Evolutionary conservation across 805 yeast species (phyloP).

Genomic region (Nakazawaea laoshanensis): DNA sequence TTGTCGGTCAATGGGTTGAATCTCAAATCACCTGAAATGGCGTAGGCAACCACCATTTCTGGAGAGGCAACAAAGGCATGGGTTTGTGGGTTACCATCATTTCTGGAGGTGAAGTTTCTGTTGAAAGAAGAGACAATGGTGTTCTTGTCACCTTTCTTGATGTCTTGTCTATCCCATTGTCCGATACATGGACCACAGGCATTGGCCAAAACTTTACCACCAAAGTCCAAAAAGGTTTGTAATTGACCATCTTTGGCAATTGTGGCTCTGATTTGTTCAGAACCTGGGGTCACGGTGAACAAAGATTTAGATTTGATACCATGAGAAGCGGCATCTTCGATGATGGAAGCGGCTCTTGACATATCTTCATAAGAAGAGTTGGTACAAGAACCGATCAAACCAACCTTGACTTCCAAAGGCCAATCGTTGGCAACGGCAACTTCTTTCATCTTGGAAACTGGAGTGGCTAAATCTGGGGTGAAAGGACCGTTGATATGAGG

Average conservation of each 20-base stretch:
- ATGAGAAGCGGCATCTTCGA: constrained; percentile 75
- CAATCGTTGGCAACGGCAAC: constrained; percentile 68
- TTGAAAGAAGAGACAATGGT: constrained; percentile 95
- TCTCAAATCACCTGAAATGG: constrained; percentile 85
- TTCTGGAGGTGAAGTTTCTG: constrained; percentile 96
- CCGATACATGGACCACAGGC: constrained; percentile 99
- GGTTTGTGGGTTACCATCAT: constrained; percentile 96
- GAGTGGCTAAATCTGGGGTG: constrained; percentile 96
- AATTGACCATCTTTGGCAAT: constrained; percentile 91
- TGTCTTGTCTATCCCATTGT: constrained; percentile 94
- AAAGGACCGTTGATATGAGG: constrained; percentile 97
- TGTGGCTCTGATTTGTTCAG: constrained; percentile 96
- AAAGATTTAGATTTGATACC: constrained; percentile 89
- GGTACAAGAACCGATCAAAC: constrained; percentile 96
- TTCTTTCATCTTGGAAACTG: constrained; percentile 72
- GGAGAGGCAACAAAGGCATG: constrained; percentile 99
- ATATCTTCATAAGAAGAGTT: constrained; percentile 98
- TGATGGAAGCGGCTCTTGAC: constrained; percentile 91
- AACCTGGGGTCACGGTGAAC: constrained; percentile 95
- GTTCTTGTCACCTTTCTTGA: constrained; percentile 54
- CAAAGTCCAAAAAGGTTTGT: constrained; percentile 71
- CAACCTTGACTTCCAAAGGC: constrained; percentile 85
- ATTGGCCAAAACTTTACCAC: constrained; percentile 89
- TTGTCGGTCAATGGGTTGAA: constrained; percentile 88
- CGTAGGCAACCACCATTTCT: constrained; percentile 94